These are phyloP conservation scores for Silene uniflora DNA, from an alignment of 148 eudicot species.

Conservation along the genomic window DNA sequence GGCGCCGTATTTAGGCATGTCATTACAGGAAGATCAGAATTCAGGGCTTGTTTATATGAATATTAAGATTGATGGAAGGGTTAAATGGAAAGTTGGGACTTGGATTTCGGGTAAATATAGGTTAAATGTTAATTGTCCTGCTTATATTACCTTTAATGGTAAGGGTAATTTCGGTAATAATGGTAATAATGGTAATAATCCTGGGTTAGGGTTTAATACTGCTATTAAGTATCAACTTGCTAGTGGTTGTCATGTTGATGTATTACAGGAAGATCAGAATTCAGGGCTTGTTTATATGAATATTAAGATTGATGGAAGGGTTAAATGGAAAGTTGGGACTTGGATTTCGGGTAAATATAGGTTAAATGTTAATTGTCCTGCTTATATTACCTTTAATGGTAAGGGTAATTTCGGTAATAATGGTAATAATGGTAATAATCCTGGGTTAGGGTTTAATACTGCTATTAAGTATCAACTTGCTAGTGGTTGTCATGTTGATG, in stretches of 20 bases:
- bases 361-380: slow-evolving; percentile 41
- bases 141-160: slow-evolving; percentile 13
- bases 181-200: neutral
- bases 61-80: slow-evolving; percentile 33
- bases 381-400: slow-evolving; percentile 22
- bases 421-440: neutral
- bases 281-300: no score
- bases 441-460: no score
- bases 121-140: slow-evolving; percentile 41
- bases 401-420: no score
- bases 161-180: neutral
- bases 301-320: slow-evolving; percentile 33
- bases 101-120: slow-evolving; percentile 43
- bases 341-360: slow-evolving; percentile 44
- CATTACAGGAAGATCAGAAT: slow-evolving; percentile 27
- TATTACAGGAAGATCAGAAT: no score
- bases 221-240: slow-evolving; percentile 32
- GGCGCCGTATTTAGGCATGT: slow-evolving; percentile 29
- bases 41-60: slow-evolving; percentile 30
- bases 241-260: slow-evolving; percentile 29
- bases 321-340: slow-evolving; percentile 42
- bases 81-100: slow-evolving; percentile 42
- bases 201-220: neutral
- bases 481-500: slow-evolving; percentile 29
- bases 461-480: slow-evolving; percentile 33